Percentiles rank a stretch among this genome's conserved stretches.
phyloP scores from a whole-genome alignment of 1,139 yeast genomes.

The Debaryomycetaceae sp. region DNA sequence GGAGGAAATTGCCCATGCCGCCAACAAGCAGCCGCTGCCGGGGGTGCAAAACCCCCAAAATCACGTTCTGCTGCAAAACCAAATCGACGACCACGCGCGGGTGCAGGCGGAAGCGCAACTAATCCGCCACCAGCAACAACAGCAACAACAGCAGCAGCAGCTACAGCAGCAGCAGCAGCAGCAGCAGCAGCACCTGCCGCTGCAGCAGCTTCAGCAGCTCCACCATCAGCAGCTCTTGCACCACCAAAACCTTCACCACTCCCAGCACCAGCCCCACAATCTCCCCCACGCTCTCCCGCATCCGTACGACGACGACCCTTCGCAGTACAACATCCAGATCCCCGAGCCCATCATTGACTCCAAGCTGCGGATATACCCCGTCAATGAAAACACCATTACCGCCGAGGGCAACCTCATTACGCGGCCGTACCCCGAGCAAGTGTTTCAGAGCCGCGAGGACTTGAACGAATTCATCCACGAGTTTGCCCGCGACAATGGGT shows the following conservation, averaged over 20 bases:
- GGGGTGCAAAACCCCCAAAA: slow-evolving; percentile 9
- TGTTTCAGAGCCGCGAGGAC: slow-evolving; percentile 46
- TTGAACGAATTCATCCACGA: slow-evolving; percentile 53
- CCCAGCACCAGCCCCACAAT: slow-evolving; percentile 17
- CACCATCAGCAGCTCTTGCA: slow-evolving; percentile 17
- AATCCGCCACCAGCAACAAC: slow-evolving; percentile 14
- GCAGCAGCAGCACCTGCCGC: slow-evolving; percentile 14
- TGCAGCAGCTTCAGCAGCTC: slow-evolving; percentile 14
- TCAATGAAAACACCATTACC: slow-evolving; percentile 43
- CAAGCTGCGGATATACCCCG: slow-evolving; percentile 45
- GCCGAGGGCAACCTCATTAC: slow-evolving; percentile 51
- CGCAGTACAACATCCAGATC: slow-evolving; percentile 45
- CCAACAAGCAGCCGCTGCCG: slow-evolving; percentile 11
- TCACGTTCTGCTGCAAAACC: slow-evolving; percentile 4
- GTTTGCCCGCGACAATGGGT: slow-evolving; percentile 55
- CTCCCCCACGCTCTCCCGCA: slow-evolving; percentile 10
- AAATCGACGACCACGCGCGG: slow-evolving; percentile 2
- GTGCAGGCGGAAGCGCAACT: slow-evolving; percentile 11
- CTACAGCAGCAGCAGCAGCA: slow-evolving; percentile 15
- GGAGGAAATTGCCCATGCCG: slow-evolving; percentile 31
- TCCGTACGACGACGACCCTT: slow-evolving; percentile 32
- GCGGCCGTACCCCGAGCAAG: slow-evolving; percentile 52
- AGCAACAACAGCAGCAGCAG: slow-evolving; percentile 12
- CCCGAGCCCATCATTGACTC: slow-evolving; percentile 46
- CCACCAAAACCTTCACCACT: slow-evolving; percentile 16